Evolutionary conservation across 306 rosid genomes (phyloP).

Genomic region (Sicyos edulis): DNA sequence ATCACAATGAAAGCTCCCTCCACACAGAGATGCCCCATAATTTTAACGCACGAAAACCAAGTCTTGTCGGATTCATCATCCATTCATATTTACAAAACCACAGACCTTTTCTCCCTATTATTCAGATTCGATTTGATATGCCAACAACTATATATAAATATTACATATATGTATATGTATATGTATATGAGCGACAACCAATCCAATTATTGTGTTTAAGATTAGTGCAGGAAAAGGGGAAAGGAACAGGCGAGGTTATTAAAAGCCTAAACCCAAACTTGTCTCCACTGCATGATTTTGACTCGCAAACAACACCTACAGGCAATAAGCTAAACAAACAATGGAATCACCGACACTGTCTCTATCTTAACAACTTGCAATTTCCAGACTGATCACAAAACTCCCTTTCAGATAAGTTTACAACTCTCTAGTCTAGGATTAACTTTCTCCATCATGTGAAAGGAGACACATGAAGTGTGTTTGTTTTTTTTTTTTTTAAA

Average conservation of each 20-base stretch:
- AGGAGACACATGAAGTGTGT: neutral
- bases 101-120: neutral
- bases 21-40: constrained; percentile 11
- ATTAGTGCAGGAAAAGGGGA: constrained; percentile 8
- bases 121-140: constrained; percentile 20
- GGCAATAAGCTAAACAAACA: constrained; percentile 3
- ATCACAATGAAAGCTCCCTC: constrained; percentile 11
- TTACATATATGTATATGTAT: neutral
- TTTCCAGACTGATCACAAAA: neutral
- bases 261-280: constrained; percentile 15
- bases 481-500: no score
- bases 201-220: constrained; percentile 18
- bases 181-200: neutral
- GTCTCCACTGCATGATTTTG: constrained; percentile 16
- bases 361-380: neutral
- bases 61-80: constrained; percentile 10
- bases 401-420: neutral
- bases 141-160: constrained; percentile 19
- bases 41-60: constrained; percentile 17
- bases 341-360: constrained; percentile 18
- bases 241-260: constrained; percentile 17
- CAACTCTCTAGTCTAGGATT: neutral
- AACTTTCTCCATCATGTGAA: constrained; percentile 2
- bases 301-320: neutral
- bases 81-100: neutral